Evolutionary conservation across 2,329 filamentous ascomycete species (phyloP).

Genomic region (Hypoxylon sp.): DNA sequence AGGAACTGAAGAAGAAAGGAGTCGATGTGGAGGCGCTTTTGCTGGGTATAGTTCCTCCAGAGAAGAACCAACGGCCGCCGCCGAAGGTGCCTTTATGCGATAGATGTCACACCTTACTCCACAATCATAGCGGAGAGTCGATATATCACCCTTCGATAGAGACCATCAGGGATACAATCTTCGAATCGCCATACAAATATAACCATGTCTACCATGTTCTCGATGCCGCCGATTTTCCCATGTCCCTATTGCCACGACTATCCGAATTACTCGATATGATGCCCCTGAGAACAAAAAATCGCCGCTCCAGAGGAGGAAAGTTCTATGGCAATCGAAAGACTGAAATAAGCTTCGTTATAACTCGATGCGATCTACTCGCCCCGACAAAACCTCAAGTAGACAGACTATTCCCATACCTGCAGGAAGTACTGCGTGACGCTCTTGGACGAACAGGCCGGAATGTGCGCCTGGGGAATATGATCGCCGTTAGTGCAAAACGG

Average conservation of each 20-base stretch:
- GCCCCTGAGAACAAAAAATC: conserved; percentile 82
- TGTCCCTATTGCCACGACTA: conserved; percentile 87
- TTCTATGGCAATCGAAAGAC: conserved; percentile 77
- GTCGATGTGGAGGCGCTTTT: conserved; percentile 59
- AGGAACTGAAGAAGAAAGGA: conserved; percentile 61
- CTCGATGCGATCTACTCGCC: conserved; percentile 86
- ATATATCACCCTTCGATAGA: conserved; percentile 86
- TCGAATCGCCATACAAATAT: conserved; percentile 87
- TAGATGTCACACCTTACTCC: conserved; percentile 84
- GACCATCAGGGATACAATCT: conserved; percentile 84
- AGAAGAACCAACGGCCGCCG: conserved; percentile 29
- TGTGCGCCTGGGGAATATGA: conserved; percentile 88
- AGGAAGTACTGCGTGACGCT: conserved; percentile 80
- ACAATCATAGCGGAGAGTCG: conserved; percentile 78
- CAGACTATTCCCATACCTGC: conserved; percentile 85
- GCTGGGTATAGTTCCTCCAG: conserved; percentile 48
- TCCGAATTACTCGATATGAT: conserved; percentile 77
- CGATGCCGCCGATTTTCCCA: conserved; percentile 95
- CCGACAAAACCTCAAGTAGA: conserved; percentile 88
- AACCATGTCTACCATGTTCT: conserved; percentile 97
- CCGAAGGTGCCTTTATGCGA: conserved; percentile 77
- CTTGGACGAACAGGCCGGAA: conserved; percentile 76
- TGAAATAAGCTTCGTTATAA: conserved; percentile 92
- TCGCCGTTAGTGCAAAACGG: conserved; percentile 86
- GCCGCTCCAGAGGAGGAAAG: conserved; percentile 76